Conservation (phyloP, 2,329 filamentous ascomycete genomes). For the Fusarium sulawesiense region DNA sequence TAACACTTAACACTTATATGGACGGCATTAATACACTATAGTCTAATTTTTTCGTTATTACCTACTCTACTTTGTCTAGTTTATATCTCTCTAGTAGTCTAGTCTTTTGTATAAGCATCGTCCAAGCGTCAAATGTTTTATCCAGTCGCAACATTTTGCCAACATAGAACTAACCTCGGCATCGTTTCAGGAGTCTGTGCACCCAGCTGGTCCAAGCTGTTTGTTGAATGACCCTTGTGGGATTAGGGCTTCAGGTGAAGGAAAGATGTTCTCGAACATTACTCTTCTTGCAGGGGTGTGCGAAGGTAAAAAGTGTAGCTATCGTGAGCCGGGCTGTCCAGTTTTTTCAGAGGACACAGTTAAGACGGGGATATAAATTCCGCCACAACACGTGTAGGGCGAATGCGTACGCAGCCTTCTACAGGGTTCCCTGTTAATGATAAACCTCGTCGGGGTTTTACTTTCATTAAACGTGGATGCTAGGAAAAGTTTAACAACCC, state of each 20-base stretch:
- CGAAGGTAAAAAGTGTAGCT: slow-evolving; percentile 3
- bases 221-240: slow-evolving; percentile 5
- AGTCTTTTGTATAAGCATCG: background rate
- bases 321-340: slow-evolving; percentile 7
- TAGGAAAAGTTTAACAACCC: background rate
- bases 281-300: slow-evolving; percentile 2
- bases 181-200: slow-evolving; percentile 35
- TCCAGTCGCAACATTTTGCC: slow-evolving; percentile 25
- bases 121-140: slow-evolving; percentile 23
- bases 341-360: background rate
- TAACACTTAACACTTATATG: background rate
- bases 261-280: slow-evolving; percentile 29
- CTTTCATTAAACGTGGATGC: slow-evolving; percentile 10
- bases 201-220: slow-evolving; percentile 12
- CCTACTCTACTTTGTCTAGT: background rate
- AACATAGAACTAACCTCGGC: slow-evolving; percentile 15
- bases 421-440: slow-evolving; percentile 10
- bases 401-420: slow-evolving; percentile 7
- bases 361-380: slow-evolving; percentile 3
- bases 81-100: background rate
- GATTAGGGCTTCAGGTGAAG: slow-evolving; percentile 20
- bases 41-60: background rate
- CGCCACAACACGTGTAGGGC: background rate
- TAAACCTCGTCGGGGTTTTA: slow-evolving; percentile 26
- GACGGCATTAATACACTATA: slow-evolving; percentile 1